Percentiles rank a stretch among this genome's conserved stretches.
Evolutionary conservation across 768 basidiomycete species (phyloP).

Genomic region (Suillus bovinus): DNA sequence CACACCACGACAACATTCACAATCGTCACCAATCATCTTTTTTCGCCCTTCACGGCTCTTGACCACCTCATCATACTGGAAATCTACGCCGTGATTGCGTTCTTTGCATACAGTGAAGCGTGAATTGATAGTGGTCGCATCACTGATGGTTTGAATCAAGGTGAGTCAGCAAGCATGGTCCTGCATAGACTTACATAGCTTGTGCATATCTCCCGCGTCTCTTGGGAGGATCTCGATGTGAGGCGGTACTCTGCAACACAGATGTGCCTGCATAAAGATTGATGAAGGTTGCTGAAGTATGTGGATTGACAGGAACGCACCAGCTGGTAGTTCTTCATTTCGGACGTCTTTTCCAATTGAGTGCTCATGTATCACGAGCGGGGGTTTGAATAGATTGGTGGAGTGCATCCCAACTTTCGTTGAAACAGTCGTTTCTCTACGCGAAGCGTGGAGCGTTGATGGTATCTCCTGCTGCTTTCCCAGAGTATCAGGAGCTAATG

Average conservation of each 20-base stretch:
- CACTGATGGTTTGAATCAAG: conserved; percentile 7
- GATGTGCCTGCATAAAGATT: neutral
- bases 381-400: neutral
- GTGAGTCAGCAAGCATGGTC: neutral
- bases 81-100: conserved; percentile 63
- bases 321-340: neutral
- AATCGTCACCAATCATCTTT: conserved; percentile 73
- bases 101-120: conserved; percentile 65
- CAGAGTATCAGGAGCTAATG: neutral
- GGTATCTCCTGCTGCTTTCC: neutral
- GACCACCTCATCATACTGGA: conserved; percentile 78
- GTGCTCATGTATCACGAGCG: neutral
- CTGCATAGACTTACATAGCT: conserved; percentile 30
- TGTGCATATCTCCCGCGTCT: conserved; percentile 62
- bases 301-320: neutral
- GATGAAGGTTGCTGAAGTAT: neutral
- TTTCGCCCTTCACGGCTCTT: conserved; percentile 62
- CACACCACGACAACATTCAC: conserved; percentile 81
- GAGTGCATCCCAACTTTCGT: neutral
- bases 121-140: conserved; percentile 55
- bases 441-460: neutral
- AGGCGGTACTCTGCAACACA: neutral
- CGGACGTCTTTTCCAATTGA: neutral
- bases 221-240: conserved; percentile 37
- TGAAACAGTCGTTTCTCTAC: neutral